A percentile compares a stretch with the other conserved stretches of the same genome.
Conservation (phyloP, 257 asterid genomes). For the Nicotiana attenuata region DNA sequence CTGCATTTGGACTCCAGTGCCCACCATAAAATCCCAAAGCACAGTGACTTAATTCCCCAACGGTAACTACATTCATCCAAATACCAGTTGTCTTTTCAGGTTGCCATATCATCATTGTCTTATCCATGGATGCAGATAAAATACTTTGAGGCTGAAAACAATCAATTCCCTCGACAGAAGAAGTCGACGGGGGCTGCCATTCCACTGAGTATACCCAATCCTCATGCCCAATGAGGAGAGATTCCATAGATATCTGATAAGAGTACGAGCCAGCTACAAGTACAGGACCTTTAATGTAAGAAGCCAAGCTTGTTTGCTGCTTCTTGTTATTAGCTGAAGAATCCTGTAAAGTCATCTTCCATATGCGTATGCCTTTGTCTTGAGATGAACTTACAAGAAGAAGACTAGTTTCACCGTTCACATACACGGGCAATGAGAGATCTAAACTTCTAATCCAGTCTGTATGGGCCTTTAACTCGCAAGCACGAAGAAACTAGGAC, state of each 20-base stretch:
- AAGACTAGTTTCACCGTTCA: conserved; percentile 49
- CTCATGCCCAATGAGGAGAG: conserved; percentile 95
- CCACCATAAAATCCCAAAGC: conserved; percentile 97
- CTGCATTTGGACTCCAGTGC: conserved; percentile 79
- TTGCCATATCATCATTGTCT: conserved; percentile 99
- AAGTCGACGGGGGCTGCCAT: conserved; percentile 81
- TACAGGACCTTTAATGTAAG: conserved; percentile 88
- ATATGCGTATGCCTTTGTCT: conserved; percentile 95
- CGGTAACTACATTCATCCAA: conserved; percentile 96
- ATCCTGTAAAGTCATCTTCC: conserved; percentile 64
- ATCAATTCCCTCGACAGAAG: conserved; percentile 37
- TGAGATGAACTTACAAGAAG: conserved; percentile 90
- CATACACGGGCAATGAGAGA: conserved; percentile 65
- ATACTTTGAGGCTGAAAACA: conserved; percentile 79
- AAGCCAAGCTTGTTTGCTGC: conserved; percentile 58
- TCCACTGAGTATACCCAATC: conserved; percentile 98
- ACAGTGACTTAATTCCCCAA: conserved; percentile 92
- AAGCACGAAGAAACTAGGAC: conserved; percentile 67
- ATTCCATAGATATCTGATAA: conserved; percentile 78
- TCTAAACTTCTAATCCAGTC: conserved; percentile 97
- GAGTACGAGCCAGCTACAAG: conserved; percentile 56
- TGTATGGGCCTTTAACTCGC: conserved; percentile 88
- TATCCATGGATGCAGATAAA: conserved; percentile 96
- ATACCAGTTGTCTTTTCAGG: conserved; percentile 93
- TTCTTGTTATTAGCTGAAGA: conserved; percentile 26